phyloP scores from a whole-genome alignment of 116 monocot genomes.

The Cymodocea nodosa region DNA sequence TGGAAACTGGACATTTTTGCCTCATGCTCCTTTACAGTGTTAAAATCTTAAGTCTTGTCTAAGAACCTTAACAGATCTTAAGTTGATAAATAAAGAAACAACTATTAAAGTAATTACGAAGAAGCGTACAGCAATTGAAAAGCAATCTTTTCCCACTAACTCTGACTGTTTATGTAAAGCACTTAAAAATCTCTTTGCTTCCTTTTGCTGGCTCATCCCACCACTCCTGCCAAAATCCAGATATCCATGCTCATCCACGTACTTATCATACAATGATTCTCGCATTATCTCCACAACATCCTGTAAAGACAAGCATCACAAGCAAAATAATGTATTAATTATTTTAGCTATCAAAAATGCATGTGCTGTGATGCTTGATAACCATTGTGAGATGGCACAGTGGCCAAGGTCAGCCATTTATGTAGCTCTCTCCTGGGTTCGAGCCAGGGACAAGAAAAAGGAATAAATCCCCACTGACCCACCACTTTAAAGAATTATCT shows the following conservation, averaged over 20 bases:
- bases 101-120: background rate
- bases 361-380: too few species aligned
- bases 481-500: too few species aligned
- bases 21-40: too few species aligned
- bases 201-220: constrained; percentile 95
- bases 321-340: background rate
- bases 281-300: constrained; percentile 97
- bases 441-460: too few species aligned
- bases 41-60: too few species aligned
- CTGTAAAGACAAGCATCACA: constrained; percentile 8
- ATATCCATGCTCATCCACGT: constrained; percentile 85
- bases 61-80: too few species aligned
- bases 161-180: constrained; percentile 88
- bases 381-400: too few species aligned
- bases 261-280: constrained; percentile 96
- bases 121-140: constrained; percentile 61
- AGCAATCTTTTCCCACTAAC: constrained; percentile 66
- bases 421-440: too few species aligned
- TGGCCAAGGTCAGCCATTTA: too few species aligned
- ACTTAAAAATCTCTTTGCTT: constrained; percentile 74
- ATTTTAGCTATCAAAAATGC: background rate
- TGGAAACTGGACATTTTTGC: too few species aligned
- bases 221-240: constrained; percentile 84
- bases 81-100: too few species aligned
- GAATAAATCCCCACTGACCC: too few species aligned